Base-by-base conservation (phyloP, 2,329 filamentous ascomycete species). In the Diaporthe australafricana region DNA sequence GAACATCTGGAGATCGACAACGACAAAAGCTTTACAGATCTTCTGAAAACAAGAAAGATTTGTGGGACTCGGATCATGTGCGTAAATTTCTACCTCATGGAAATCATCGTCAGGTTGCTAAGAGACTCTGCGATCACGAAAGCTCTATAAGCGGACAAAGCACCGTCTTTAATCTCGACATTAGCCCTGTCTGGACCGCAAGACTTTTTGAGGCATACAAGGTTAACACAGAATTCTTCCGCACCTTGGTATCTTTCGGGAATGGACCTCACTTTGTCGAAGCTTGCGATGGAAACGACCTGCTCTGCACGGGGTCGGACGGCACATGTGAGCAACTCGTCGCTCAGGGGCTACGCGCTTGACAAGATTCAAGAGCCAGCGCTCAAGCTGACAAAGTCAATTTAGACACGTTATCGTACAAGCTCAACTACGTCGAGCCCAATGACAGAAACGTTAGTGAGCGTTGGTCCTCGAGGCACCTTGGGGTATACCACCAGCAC, bases 401-500 rank as follows among this genome's bases (percentile, higher is more conserved):
- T 9, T 2, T 8, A 75, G 72, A 56, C 48, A 48, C 22, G 11
- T 32, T 75, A 16, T 57, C 62, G 12, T 75, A 75, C 32, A 74
- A 72, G 48, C 56, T 75, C n/a, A 74, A 74, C 47, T 75, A 66
- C 14, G 52, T 74, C 32, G 73, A 75, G 63, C 57, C 65, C 8
- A 75, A 75, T 11, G 5, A 66, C 20, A 50, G 55, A 2, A 47
- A 35, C 2, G 63, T 55, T 6, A 62, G 38, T 2, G 65, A 71
- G 20, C 60, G 55, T 6, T 75, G 73, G 73, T 72, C 72, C 27
- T 68, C 66, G 6, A 55, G 73, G 7, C 73, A 75, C 25, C 45
- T 75, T 27, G 73, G 72, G 6, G 72, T 75, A 12, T 75, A 75
- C 32, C 73, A 75, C 25, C 67, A 69, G 25, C 73, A 72, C 27